Base-by-base conservation (phyloP, 148 eudicot species). In the Amaranthus palmeri region DNA sequence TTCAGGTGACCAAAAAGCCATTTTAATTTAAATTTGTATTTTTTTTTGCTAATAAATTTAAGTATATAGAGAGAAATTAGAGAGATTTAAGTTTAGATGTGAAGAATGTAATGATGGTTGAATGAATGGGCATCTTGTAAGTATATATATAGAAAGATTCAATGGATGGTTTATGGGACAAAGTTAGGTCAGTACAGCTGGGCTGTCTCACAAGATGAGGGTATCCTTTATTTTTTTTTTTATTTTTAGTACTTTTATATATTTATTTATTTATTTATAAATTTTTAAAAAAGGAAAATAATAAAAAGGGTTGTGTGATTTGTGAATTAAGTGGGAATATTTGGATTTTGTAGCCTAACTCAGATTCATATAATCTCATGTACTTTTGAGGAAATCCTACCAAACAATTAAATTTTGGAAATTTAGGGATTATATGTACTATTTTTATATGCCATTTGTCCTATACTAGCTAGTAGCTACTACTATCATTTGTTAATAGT, bases 1-100 rank as follows among this genome's bases (percentile, higher is more conserved):
- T 77, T 89, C 89, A 77, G 89, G 80, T 71, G 91, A 89, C 95
- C 95, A 89, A 4, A 68, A 74, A 70, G 82, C 72, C 82, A 79
- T 79, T 4, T 48, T 79, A 3, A 12, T 25, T 25, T 25, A 25
- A 25, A 25, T 42, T 63, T 44, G 15, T 2, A 2, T 6, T 72
- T 48, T 46, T 59, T 8, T 18, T 10, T 41, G 36, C 59, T 45
- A 6, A 9, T 43, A 10, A 70, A 48, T 10, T 59, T 7, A 52
- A 42, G 43, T 44, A 43, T 4, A 3, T 1, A 41, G 8, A 78
- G 52, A 18, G 55, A 56, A 63, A 15, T 72, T 60, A 49, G 67
- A 3, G 45, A 50, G 72, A 55, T 3, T 5, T 13, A 4, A 55
- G 25, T 55, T 58, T 25, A 18, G 62, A 56, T 14, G 8, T 58